These are phyloP conservation scores for Annulohypoxylon nitens DNA, from an alignment of 495 filamentous ascomycete species.

Conservation along the genomic window DNA sequence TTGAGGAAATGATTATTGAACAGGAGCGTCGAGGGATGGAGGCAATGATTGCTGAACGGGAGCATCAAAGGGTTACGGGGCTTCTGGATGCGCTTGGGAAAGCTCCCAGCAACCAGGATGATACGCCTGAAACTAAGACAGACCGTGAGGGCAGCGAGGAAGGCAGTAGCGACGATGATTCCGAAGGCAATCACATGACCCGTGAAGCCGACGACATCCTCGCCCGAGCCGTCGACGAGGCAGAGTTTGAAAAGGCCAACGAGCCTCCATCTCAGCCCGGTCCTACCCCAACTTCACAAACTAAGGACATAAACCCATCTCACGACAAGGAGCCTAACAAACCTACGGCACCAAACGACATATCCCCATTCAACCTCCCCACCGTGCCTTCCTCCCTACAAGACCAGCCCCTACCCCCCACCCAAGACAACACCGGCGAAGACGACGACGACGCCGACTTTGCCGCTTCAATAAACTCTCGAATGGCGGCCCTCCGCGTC, in stretches of 20 bases:
- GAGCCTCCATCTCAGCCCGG: constrained; percentile 20
- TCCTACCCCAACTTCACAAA: constrained; percentile 23
- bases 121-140: background rate
- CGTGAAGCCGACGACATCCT: constrained; percentile 54
- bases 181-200: constrained; percentile 58
- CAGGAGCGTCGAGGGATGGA: constrained; percentile 45
- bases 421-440: constrained; percentile 38
- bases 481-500: constrained; percentile 57
- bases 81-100: constrained; percentile 49
- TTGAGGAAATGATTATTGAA: constrained; percentile 30
- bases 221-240: constrained; percentile 55
- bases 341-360: constrained; percentile 5
- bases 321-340: constrained; percentile 7
- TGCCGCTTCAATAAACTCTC: constrained; percentile 55
- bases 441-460: constrained; percentile 50
- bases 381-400: constrained; percentile 53
- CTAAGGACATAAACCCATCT: constrained; percentile 20
- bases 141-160: constrained; percentile 32
- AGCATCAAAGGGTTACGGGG: constrained; percentile 42
- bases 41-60: constrained; percentile 39
- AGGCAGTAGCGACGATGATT: constrained; percentile 50
- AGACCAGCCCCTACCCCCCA: constrained; percentile 34
- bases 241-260: constrained; percentile 46
- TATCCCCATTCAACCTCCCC: constrained; percentile 50
- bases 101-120: constrained; percentile 17